Base-by-base conservation (phyloP, 768 basidiomycete species). In the Leccinum truebloodii region DNA sequence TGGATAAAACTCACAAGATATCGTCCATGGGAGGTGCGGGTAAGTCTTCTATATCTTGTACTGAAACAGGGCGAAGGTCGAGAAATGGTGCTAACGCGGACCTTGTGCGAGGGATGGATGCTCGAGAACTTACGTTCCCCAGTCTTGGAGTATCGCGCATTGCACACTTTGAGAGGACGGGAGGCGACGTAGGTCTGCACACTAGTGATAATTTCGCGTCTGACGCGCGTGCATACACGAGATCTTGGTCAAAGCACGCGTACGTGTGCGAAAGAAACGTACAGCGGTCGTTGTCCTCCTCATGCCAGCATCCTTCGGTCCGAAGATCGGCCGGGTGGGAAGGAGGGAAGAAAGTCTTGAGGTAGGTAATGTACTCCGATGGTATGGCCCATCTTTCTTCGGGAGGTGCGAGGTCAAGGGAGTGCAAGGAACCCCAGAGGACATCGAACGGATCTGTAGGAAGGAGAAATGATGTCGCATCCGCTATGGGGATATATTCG, bases 401-500 rank as follows among this genome's bases (percentile, higher is more conserved):
- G 58, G 79, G 81, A 13, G 75, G 68, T 13, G 71, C 58, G 20
- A 80, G 62, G 9, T 73, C 63, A 24, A 54, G 71, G 52, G 18
- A 81, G 59, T 53, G 67, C 66, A 71, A 78, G 69, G 20, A 75
- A 20, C 69, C 66, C 32, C 70, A 70, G 18, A 88, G 75, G 13
- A 68, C 68, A 1, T 82, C 78, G 55, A 84, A 81, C 14, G 87
- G 86, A 46, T 88, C 86, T 18, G 75, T 69, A n/a, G 83, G 82
- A 14, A 86, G 73, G 14, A 74, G 67, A 18, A 88, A 76, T 3
- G 82, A 81, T 44, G 77, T 78, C 1, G 81, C 78, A 59, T 88
- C 86, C 39, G 76, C 73, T 44, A 78, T 69, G 1, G 86, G 80
- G 14, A 86, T 74, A 52, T 69, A 66, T 39, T 73, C 66, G 10